These are phyloP conservation scores for Rhynchosporium graminicola DNA, from an alignment of 2,329 filamentous ascomycete species.

Conservation along the genomic window DNA sequence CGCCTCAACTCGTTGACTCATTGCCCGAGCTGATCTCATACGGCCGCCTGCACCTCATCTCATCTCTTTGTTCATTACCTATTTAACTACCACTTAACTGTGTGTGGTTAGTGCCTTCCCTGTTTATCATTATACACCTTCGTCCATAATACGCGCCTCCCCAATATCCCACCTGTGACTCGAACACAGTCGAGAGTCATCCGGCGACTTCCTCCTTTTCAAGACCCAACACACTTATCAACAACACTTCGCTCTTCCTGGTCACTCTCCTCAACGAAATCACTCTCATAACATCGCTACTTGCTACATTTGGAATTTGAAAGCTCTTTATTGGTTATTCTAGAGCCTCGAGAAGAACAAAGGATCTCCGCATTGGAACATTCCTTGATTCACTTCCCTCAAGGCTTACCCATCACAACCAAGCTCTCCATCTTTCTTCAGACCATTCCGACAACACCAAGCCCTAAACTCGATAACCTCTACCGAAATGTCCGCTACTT, in stretches of 20 bases:
- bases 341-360: constrained; percentile 18
- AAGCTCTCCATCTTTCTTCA: constrained; percentile 8
- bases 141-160: constrained; percentile 10
- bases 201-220: constrained; percentile 31
- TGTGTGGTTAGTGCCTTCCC: constrained; percentile 30
- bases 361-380: constrained; percentile 18
- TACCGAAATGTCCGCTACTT: constrained; percentile 26
- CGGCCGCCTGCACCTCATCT: constrained; percentile 13
- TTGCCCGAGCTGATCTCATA: constrained; percentile 23
- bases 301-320: neutral
- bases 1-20: constrained; percentile 26
- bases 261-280: constrained; percentile 10
- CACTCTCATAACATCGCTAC: constrained; percentile 8
- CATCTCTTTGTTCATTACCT: constrained; percentile 26
- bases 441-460: constrained; percentile 15
- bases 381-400: constrained; percentile 17
- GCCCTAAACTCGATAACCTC: neutral
- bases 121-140: neutral
- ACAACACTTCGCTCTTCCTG: constrained; percentile 15
- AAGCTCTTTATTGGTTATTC: constrained; percentile 12
- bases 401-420: constrained; percentile 15
- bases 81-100: constrained; percentile 31
- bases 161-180: constrained; percentile 21
- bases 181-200: constrained; percentile 34
- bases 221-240: constrained; percentile 25